A percentile compares a stretch with the other conserved stretches of the same genome.
phyloP scores from a whole-genome alignment of 2,329 filamentous ascomycete genomes.

The Aspergillus neoniger region DNA sequence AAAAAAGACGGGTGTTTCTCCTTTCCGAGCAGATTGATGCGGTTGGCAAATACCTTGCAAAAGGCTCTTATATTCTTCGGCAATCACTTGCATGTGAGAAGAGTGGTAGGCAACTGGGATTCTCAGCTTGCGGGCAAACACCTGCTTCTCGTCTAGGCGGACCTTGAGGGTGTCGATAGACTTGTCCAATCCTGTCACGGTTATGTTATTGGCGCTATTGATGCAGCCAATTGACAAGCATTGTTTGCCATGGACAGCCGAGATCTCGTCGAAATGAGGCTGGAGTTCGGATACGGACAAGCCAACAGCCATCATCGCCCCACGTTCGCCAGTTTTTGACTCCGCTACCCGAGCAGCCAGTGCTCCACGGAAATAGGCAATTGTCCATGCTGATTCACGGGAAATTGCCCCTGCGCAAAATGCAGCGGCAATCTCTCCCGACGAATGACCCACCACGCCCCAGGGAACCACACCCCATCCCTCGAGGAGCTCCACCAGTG shows the following conservation, averaged over 20 bases:
- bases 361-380: slow-evolving; percentile 29
- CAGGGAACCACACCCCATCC: slow-evolving; percentile 22
- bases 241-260: not conserved
- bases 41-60: not conserved
- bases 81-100: slow-evolving; percentile 30
- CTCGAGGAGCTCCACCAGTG: slow-evolving; percentile 27
- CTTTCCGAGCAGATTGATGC: not conserved
- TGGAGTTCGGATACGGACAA: not conserved
- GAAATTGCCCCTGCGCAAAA: slow-evolving; percentile 24
- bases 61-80: not conserved
- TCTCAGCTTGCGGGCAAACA: slow-evolving; percentile 31
- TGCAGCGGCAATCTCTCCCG: slow-evolving; percentile 35
- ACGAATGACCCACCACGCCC: slow-evolving; percentile 31
- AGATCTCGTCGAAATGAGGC: not conserved
- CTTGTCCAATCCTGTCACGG: slow-evolving; percentile 33
- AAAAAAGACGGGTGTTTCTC: too few species aligned
- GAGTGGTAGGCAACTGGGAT: slow-evolving; percentile 40
- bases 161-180: slow-evolving; percentile 17
- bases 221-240: slow-evolving; percentile 28
- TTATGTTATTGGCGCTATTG: slow-evolving; percentile 35
- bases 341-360: too few species aligned
- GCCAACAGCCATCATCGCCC: not conserved
- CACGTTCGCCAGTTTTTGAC: not conserved
- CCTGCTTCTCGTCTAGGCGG: slow-evolving; percentile 21
- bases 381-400: slow-evolving; percentile 12